Percentiles rank a stretch among this genome's conserved stretches.
Conservation (phyloP, 2,329 filamentous ascomycete genomes). For the Lachnellula cervina region DNA sequence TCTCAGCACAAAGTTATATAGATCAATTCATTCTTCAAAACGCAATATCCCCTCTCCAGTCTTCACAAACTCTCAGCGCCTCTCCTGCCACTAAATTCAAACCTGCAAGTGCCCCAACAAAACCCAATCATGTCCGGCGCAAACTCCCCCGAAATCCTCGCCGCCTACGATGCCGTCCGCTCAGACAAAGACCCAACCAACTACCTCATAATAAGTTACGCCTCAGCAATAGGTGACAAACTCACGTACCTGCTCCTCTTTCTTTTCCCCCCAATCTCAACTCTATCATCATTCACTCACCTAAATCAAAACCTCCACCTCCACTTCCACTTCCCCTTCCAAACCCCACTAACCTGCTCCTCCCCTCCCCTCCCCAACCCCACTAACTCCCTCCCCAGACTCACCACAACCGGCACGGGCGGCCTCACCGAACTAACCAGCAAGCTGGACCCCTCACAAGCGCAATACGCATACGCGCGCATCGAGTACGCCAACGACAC, state of each 20-base stretch:
- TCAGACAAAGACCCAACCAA: slow-evolving; percentile 61
- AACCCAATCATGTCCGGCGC: slow-evolving; percentile 48
- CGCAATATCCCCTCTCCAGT: neutral
- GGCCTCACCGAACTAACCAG: slow-evolving; percentile 54
- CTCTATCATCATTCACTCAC: neutral
- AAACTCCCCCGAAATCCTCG: slow-evolving; percentile 53
- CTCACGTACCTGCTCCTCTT: slow-evolving; percentile 33
- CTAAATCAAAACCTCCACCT: neutral
- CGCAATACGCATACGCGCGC: slow-evolving; percentile 59
- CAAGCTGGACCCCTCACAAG: slow-evolving; percentile 43
- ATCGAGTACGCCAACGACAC: slow-evolving; percentile 68
- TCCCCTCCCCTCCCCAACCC: too few species aligned
- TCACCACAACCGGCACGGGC: slow-evolving; percentile 55
- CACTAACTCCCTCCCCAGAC: slow-evolving; percentile 25
- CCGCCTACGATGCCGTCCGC: slow-evolving; percentile 63
- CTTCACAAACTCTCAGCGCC: neutral
- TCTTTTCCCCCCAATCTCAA: neutral
- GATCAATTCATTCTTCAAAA: neutral
- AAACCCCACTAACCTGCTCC: neutral
- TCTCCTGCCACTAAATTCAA: neutral
- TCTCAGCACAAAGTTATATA: too few species aligned
- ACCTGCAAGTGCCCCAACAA: neutral
- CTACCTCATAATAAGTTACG: slow-evolving; percentile 64
- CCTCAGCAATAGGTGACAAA: slow-evolving; percentile 49
- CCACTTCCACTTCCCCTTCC: neutral